Conservation (phyloP, 371 early-diverging fungal genomes). For the Saksenaea oblongispora region DNA sequence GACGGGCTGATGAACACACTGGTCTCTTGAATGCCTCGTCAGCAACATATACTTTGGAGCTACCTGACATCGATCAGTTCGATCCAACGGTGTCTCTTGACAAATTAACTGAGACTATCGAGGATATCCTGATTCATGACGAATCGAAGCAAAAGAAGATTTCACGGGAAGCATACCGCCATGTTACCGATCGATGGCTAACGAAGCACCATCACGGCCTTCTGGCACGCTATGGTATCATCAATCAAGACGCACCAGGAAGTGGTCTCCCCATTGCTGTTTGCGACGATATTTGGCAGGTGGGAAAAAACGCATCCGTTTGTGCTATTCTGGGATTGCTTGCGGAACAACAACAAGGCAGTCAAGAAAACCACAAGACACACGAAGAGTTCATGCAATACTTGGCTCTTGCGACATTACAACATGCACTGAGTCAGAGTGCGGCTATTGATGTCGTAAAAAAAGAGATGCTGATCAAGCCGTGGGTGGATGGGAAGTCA, state of each 20-base stretch:
- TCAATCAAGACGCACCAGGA: background rate
- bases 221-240: constrained; percentile 4
- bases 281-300: constrained; percentile 35
- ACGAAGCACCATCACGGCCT: constrained; percentile 22
- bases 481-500: constrained; percentile 36
- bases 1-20: constrained; percentile 13
- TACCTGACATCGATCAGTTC: constrained; percentile 22
- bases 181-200: constrained; percentile 41
- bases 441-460: constrained; percentile 21
- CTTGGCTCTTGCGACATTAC: constrained; percentile 34
- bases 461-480: constrained; percentile 30
- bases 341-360: constrained; percentile 19
- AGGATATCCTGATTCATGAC: constrained; percentile 30
- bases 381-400: constrained; percentile 27
- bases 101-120: constrained; percentile 31
- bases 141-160: constrained; percentile 23
- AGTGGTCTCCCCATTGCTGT: constrained; percentile 14
- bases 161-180: constrained; percentile 10
- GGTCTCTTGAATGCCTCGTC: constrained; percentile 17
- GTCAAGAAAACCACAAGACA: constrained; percentile 1
- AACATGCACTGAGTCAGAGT: constrained; percentile 26
- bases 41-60: constrained; percentile 8
- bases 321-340: constrained; percentile 43
- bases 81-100: constrained; percentile 22
- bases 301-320: constrained; percentile 42